Evolutionary conservation across 148 eudicot genomes (phyloP).

Genomic region (Rhododendron ovatum): DNA sequence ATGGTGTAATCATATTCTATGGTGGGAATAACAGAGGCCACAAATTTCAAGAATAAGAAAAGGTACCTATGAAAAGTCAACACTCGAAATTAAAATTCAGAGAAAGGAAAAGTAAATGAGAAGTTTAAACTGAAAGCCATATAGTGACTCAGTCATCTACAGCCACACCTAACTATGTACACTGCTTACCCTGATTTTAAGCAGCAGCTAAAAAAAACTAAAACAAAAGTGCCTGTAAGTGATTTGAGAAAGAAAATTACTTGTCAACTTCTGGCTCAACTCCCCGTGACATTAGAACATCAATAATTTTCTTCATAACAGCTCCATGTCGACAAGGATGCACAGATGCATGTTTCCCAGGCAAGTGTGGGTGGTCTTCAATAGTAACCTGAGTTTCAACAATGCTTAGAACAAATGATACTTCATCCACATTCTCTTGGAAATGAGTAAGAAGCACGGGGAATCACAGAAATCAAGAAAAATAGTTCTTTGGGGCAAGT

Average conservation of each 20-base stretch:
- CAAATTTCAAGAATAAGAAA: slow-evolving; percentile 89
- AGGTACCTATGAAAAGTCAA: slow-evolving; percentile 66
- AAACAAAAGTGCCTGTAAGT: background rate
- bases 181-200: background rate
- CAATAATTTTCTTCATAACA: slow-evolving; percentile 98
- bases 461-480: background rate
- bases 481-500: too few species aligned
- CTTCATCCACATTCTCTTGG: background rate
- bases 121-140: background rate
- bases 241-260: slow-evolving; percentile 34
- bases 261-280: slow-evolving; percentile 99
- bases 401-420: background rate
- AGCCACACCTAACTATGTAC: background rate
- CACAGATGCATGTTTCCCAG: slow-evolving; percentile 98
- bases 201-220: background rate
- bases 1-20: slow-evolving; percentile 97
- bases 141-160: background rate
- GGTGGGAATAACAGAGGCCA: slow-evolving; percentile 96
- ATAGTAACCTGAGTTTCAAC: slow-evolving; percentile 65
- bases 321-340: slow-evolving; percentile 98
- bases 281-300: slow-evolving; percentile 89
- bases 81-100: background rate
- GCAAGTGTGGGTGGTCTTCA: slow-evolving; percentile 97
- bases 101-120: background rate
- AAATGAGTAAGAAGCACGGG: background rate